Evolutionary conservation across 352 stramenopile species (phyloP).

Genomic region (Pseudoperonospora humuli): DNA sequence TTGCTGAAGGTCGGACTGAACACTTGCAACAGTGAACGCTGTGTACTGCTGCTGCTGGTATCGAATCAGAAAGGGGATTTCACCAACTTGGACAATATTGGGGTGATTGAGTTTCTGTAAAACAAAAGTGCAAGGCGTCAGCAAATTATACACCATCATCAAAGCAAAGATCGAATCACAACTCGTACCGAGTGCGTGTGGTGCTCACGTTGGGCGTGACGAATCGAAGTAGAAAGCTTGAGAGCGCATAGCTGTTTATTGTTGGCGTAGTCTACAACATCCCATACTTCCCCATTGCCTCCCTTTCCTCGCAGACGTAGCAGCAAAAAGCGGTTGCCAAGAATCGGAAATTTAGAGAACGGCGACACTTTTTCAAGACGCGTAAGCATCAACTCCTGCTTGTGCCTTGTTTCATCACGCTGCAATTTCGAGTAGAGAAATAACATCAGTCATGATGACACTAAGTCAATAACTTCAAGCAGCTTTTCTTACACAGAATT

Average conservation of each 20-base stretch:
- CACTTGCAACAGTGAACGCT: slow-evolving; percentile 65
- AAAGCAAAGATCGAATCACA: not conserved
- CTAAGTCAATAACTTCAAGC: not conserved
- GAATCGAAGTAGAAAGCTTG: slow-evolving; percentile 66
- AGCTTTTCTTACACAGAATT: slow-evolving; percentile 48
- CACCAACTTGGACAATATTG: slow-evolving; percentile 60
- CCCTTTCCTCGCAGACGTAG: slow-evolving; percentile 60
- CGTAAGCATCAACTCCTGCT: slow-evolving; percentile 65
- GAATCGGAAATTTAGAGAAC: slow-evolving; percentile 65
- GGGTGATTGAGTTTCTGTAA: slow-evolving; percentile 56
- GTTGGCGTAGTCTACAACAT: slow-evolving; percentile 68
- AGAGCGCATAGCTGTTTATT: slow-evolving; percentile 50
- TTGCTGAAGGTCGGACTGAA: slow-evolving; percentile 65
- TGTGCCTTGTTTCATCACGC: slow-evolving; percentile 67
- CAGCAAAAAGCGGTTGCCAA: slow-evolving; percentile 62
- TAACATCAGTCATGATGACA: slow-evolving; percentile 10
- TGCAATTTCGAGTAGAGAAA: slow-evolving; percentile 16
- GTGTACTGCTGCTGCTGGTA: slow-evolving; percentile 68
- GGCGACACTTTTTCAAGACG: slow-evolving; percentile 66
- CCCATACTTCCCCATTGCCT: slow-evolving; percentile 76
- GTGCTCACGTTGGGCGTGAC: slow-evolving; percentile 61
- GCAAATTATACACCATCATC: too few relatives aligned
- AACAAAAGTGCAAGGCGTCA: slow-evolving; percentile 3
- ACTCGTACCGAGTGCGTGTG: slow-evolving; percentile 58
- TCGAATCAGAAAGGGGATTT: slow-evolving; percentile 49